Percentiles rank a stretch among this genome's conserved stretches.
Evolutionary conservation across 177 flowering plant species (phyloP).

Genomic region (Vitis hybrid): DNA sequence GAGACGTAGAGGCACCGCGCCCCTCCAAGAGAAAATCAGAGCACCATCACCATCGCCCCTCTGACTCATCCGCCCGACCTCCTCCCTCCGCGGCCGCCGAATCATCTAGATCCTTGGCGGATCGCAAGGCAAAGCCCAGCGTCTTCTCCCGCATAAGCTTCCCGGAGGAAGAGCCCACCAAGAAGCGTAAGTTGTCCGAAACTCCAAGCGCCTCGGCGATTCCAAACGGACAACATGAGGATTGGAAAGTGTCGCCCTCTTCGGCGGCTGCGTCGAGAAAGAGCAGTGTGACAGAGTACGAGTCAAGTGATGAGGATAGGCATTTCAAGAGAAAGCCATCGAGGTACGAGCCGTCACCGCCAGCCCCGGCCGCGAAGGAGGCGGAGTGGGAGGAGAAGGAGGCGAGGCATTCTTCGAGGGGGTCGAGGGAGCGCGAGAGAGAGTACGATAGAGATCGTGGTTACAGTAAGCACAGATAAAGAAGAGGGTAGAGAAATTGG

Average conservation of each 20-base stretch:
- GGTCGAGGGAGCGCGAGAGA: conserved; percentile 36
- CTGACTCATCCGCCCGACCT: conserved; percentile 8
- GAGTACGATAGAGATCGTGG: conserved; percentile 24
- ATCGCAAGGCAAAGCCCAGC: conserved; percentile 59
- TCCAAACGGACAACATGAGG: conserved; percentile 46
- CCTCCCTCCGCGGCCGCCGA: conserved; percentile 1
- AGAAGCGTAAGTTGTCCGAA: conserved; percentile 47
- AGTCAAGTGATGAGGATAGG: conserved; percentile 84
- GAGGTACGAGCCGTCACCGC: conserved; percentile 62
- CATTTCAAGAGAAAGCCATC: conserved; percentile 87
- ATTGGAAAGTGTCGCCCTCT: conserved; percentile 21
- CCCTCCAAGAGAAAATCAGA: conserved; percentile 28
- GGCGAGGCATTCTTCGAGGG: conserved; percentile 30
- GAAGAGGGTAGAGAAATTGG: neutral
- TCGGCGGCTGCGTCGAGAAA: conserved; percentile 10
- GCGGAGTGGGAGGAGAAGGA: conserved; percentile 45
- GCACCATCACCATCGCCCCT: conserved; percentile 19
- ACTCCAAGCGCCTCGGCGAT: conserved; percentile 12
- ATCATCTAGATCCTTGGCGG: conserved; percentile 19
- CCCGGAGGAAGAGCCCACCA: conserved; percentile 50
- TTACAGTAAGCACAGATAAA: conserved; percentile 27
- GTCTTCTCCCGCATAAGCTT: conserved; percentile 92
- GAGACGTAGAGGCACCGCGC: conserved; percentile 28
- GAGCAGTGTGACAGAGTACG: conserved; percentile 40
- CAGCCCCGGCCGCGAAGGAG: conserved; percentile 16